Conservation (phyloP, 1,139 yeast genomes). For the Taphrina sp. region DNA sequence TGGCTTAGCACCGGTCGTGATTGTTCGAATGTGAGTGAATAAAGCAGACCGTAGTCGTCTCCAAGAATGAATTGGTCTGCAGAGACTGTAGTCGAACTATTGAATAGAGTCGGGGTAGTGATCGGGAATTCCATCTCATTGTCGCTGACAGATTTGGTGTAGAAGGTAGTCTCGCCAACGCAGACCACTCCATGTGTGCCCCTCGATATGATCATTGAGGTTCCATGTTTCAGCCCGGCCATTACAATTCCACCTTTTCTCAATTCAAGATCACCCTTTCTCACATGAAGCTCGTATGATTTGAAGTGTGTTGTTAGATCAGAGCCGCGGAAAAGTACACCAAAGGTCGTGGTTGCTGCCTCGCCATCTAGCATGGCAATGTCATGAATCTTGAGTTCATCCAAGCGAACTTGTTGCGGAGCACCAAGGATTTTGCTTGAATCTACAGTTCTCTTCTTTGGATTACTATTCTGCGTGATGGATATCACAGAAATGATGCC, state of each 20-base stretch:
- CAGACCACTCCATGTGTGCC: slow-evolving; percentile 35
- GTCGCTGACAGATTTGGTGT: slow-evolving; percentile 12
- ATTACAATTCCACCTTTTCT: slow-evolving; percentile 3
- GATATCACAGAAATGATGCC: slow-evolving; percentile 38
- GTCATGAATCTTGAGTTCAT: slow-evolving; percentile 37
- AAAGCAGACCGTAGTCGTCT: slow-evolving; percentile 38
- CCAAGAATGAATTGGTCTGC: slow-evolving; percentile 36
- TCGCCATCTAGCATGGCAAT: slow-evolving; percentile 34
- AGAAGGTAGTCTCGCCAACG: slow-evolving; percentile 36
- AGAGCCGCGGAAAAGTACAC: slow-evolving; percentile 38
- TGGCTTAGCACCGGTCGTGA: slow-evolving; percentile 7
- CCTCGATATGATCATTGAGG: slow-evolving; percentile 34
- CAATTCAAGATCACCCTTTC: slow-evolving; percentile 26
- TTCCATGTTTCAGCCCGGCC: slow-evolving; percentile 36
- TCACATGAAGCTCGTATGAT: slow-evolving; percentile 36
- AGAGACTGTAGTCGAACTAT: slow-evolving; percentile 35
- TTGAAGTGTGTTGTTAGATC: slow-evolving; percentile 36
- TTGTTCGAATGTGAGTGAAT: slow-evolving; percentile 33
- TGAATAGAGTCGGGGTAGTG: slow-evolving; percentile 36
- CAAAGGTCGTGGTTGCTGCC: slow-evolving; percentile 35
- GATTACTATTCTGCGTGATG: slow-evolving; percentile 27
- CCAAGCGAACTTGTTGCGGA: slow-evolving; percentile 36
- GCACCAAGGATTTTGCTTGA: slow-evolving; percentile 31
- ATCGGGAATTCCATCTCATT: slow-evolving; percentile 34
- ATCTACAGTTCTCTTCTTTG: slow-evolving; percentile 16